Conservation (phyloP, 306 rosid species). For the Vigna trinervia region DNA sequence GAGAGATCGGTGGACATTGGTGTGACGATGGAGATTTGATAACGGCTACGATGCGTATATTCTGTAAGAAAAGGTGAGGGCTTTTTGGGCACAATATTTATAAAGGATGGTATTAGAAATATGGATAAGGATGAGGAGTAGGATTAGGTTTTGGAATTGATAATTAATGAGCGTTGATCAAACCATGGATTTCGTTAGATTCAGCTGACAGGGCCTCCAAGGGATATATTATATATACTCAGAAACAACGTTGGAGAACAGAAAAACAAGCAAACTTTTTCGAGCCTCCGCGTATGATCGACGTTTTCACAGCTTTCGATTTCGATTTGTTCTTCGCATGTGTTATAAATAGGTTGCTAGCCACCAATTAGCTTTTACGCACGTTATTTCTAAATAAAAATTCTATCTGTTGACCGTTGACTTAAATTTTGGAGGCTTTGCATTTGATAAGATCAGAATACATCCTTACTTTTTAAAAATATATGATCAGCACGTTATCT, state of each 20-base stretch:
- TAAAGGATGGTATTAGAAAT: not conserved
- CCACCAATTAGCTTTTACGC: not conserved
- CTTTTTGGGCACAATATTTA: not conserved
- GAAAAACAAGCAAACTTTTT: not conserved
- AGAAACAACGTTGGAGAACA: not conserved
- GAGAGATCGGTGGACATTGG: slow-evolving; percentile 73
- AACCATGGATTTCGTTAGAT: not conserved
- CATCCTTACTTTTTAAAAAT: too few species aligned
- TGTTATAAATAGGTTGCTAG: not conserved
- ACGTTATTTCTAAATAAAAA: not conserved
- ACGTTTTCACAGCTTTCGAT: not conserved
- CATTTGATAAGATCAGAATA: too few species aligned
- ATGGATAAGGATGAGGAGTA: slow-evolving; percentile 35
- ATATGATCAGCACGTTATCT: too few species aligned
- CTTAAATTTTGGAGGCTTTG: not conserved
- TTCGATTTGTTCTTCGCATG: not conserved
- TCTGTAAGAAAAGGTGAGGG: not conserved
- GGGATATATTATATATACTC: not conserved
- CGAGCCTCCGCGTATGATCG: slow-evolving; percentile 36
- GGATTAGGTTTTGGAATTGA: not conserved
- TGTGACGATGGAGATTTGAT: not conserved
- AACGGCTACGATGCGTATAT: not conserved
- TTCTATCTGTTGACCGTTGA: not conserved
- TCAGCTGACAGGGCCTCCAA: not conserved
- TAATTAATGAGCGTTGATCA: not conserved